Evolutionary conservation across 2,329 filamentous ascomycete species (phyloP), one percentile per base, ranked within the genome.

Genomic region (Aureobasidium vineae): DNA sequence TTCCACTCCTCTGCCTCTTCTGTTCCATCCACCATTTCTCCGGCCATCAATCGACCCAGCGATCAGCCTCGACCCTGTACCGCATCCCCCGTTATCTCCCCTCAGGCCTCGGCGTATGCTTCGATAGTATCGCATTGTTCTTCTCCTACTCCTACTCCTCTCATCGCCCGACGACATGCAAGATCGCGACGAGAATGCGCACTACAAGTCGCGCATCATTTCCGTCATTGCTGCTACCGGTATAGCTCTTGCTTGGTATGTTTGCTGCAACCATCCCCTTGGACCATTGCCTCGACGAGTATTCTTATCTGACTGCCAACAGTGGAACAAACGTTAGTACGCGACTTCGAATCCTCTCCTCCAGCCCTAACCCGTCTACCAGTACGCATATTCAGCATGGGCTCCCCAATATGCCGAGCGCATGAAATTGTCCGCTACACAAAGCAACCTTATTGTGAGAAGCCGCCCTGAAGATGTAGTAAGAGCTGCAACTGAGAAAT

Each of bases 331-430:
- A 97, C 78, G 92, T 96, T 79, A 73, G 87, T 79, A 54, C 65
- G 41, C 56, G 2, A 26, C 15, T 45, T 7, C 21, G 45, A 10
- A 59, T 1, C n/a, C 23, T 45, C 19, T 31, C 36, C 8, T 5
- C 15, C 23, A 5, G 16, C 45, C 31, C 49, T 67, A 13, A 67
- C 77, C 68, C 60, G 41, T 19, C 61, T 45, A 67, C 59, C 75
- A 97, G 92, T 98, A 99, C 86, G 94, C 93, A 75, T 99, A 97
- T 79, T 97, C 92, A 65, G 94, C 94, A 78, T 99, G 95, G 93
- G 92, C 91, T 16, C 95, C 95, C 23, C 93, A 97, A 79, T 97
- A 97, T 75, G 92, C 93, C 59, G 88, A 96, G 73, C 88, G 86
- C 72, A 83, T 99, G 72, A 88, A 90, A 75, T 86, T 98, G 68